Base-by-base conservation (phyloP, 2,329 filamentous ascomycete genomes). In the Cladophialophora exuberans region DNA sequence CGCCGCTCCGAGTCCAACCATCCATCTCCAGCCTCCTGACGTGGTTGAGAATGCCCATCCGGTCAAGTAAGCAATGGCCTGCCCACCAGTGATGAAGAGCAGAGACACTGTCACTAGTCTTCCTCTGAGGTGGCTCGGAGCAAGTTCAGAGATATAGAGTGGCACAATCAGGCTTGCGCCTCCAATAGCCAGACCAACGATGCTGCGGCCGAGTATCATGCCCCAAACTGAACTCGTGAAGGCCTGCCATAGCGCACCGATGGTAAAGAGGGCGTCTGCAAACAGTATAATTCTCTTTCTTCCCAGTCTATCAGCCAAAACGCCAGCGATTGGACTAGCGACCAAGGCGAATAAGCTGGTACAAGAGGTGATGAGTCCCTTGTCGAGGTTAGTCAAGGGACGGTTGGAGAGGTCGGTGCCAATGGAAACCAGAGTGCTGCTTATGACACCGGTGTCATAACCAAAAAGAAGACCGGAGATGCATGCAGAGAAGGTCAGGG, bases 111-210 rank as follows among this genome's bases (percentile, higher is more conserved):
- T 95, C 3, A 97, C 88, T 35, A 97, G 76, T 35, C 88, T 77
- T 11, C 93, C 93, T 51, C 93, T 79, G 57, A 88, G 83, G 18
- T 83, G 79, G 1, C 89, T 83, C 0, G 93, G 92, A 3, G 89
- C 85, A 10, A 96, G 76, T 71, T 97, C 93, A 6, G 88, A 87
- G 56, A 97, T 93, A 72, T 96, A 96, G 64, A 97, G 72, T 41
- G 92, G 92, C 25, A 90, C 87, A 3, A 95, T 88, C 64, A 95
- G 88, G 67, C 86, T 90, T 22, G 76, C 75, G 44, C 69, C 69
- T 15, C 76, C 76, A 59, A 79, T 72, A 3, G 75, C 76, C 50
- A 79, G 64, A 13, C 76, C 76, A 46, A 79, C 73, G 59, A 77
- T 64, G 57, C 73, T 76, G 38, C 76, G 69, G 2, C 76, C 76